A percentile compares a stretch with the other conserved stretches of the same genome.
phyloP scores from a whole-genome alignment of 495 filamentous ascomycete genomes.

The Neurospora sp. region DNA sequence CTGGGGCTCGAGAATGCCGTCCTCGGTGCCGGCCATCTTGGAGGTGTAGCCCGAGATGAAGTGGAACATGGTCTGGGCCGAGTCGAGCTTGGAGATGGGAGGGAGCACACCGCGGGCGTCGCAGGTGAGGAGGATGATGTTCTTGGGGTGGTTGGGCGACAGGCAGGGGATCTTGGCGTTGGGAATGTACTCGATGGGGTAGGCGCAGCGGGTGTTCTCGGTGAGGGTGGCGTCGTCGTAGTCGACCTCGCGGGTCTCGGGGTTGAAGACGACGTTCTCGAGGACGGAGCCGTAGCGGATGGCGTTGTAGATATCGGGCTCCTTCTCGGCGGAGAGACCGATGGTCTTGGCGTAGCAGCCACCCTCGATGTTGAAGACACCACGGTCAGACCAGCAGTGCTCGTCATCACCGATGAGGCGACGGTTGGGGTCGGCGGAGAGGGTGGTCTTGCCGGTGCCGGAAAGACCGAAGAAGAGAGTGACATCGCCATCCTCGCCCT shows the following conservation, averaged over 20 bases:
- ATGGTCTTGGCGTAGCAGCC: slow-evolving; percentile 99
- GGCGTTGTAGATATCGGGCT: slow-evolving; percentile 95
- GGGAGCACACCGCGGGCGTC: slow-evolving; percentile 96
- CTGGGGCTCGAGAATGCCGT: slow-evolving; percentile 91
- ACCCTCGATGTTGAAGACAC: slow-evolving; percentile 99
- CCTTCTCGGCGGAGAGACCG: slow-evolving; percentile 94
- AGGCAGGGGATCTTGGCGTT: slow-evolving; percentile 98
- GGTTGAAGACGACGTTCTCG: slow-evolving; percentile 98
- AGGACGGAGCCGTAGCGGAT: slow-evolving; percentile 95
- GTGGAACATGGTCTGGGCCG: slow-evolving; percentile 98
- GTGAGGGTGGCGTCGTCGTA: slow-evolving; percentile 93
- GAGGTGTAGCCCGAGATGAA: slow-evolving; percentile 99
- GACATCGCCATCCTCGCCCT: slow-evolving; percentile 82
- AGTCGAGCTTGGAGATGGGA: slow-evolving; percentile 93
- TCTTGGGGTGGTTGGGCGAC: slow-evolving; percentile 76
- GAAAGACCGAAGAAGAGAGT: slow-evolving; percentile 99
- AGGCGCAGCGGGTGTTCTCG: slow-evolving; percentile 96
- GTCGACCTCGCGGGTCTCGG: slow-evolving; percentile 76
- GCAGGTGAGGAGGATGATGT: slow-evolving; percentile 97
- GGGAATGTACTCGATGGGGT: slow-evolving; percentile 96
- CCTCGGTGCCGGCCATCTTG: slow-evolving; percentile 99
- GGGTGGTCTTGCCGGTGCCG: slow-evolving; percentile 95
- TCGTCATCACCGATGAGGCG: slow-evolving; percentile 96
- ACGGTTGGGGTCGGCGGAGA: slow-evolving; percentile 94
- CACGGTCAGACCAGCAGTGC: slow-evolving; percentile 96